A percentile compares a stretch with the other conserved stretches of the same genome.
phyloP scores from a whole-genome alignment of 2,329 filamentous ascomycete species.

The Aureobasidium sp. region DNA sequence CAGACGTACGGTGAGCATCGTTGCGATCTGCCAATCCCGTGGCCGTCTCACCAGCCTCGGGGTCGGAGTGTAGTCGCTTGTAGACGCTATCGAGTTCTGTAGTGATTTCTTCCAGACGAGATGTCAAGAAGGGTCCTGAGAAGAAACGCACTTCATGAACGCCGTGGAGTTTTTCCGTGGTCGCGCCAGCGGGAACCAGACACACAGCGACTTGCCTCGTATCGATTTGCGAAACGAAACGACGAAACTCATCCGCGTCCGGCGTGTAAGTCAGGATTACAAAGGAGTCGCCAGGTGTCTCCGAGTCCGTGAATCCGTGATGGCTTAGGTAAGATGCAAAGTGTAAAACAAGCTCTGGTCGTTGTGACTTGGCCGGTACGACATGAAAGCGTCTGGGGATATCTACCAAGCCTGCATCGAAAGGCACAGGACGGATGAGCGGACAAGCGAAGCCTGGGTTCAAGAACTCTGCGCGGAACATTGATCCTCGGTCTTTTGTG shows the following conservation, averaged over 20 bases:
- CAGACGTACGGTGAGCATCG: not conserved
- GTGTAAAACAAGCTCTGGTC: conserved; percentile 16
- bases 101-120: conserved; percentile 19
- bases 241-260: conserved; percentile 21
- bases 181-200: conserved; percentile 24
- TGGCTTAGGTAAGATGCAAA: conserved; percentile 20
- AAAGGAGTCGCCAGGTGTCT: conserved; percentile 18
- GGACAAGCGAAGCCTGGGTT: conserved; percentile 24
- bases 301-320: conserved; percentile 16
- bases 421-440: not conserved
- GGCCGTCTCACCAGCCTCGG: conserved; percentile 12
- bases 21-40: not conserved
- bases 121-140: conserved; percentile 26
- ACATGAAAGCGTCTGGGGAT: conserved; percentile 12
- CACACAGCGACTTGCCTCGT: conserved; percentile 25
- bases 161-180: conserved; percentile 20
- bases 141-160: conserved; percentile 23
- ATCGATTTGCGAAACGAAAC: not conserved
- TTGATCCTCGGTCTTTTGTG: conserved; percentile 31
- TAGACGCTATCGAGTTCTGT: conserved; percentile 15
- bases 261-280: conserved; percentile 25
- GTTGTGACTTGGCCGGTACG: conserved; percentile 2
- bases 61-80: not conserved
- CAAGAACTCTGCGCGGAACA: conserved; percentile 33
- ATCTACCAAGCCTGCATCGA: not conserved